Evolutionary conservation across 2,329 filamentous ascomycete genomes (phyloP).

Genomic region (Herpotrichia juniperi): DNA sequence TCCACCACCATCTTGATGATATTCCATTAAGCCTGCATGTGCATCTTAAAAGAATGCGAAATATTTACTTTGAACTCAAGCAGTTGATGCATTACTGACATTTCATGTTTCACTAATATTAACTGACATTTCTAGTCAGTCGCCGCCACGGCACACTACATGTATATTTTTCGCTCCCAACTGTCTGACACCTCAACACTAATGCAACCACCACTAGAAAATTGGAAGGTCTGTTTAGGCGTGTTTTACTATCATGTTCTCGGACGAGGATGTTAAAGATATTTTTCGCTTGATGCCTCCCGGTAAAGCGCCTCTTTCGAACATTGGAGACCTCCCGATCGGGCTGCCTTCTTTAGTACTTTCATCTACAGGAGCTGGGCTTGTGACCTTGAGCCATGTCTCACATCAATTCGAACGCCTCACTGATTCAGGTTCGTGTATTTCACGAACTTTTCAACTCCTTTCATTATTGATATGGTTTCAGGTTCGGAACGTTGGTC

Average conservation of each 20-base stretch:
- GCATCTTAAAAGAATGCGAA: background rate
- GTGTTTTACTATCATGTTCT: constrained; percentile 34
- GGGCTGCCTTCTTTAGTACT: constrained; percentile 26
- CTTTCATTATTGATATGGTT: background rate
- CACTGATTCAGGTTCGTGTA: constrained; percentile 15
- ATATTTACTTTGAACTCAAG: background rate
- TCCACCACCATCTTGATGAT: background rate
- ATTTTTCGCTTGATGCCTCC: constrained; percentile 31
- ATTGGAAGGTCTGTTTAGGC: background rate
- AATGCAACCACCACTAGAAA: background rate
- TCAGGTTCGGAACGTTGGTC: constrained; percentile 20
- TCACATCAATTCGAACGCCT: constrained; percentile 23
- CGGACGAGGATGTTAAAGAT: constrained; percentile 36
- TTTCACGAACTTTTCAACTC: background rate
- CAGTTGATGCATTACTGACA: background rate
- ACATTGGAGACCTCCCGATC: constrained; percentile 1
- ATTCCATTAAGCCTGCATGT: background rate
- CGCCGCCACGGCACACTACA: background rate
- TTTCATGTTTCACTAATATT: background rate
- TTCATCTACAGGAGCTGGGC: constrained; percentile 21
- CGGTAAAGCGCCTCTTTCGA: constrained; percentile 7
- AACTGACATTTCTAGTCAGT: background rate
- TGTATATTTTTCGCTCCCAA: background rate
- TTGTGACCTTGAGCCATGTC: constrained; percentile 30
- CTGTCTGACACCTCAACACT: background rate